phyloP scores from a whole-genome alignment of 73 alveolate species.

The Tetrahymena elliotti region DNA sequence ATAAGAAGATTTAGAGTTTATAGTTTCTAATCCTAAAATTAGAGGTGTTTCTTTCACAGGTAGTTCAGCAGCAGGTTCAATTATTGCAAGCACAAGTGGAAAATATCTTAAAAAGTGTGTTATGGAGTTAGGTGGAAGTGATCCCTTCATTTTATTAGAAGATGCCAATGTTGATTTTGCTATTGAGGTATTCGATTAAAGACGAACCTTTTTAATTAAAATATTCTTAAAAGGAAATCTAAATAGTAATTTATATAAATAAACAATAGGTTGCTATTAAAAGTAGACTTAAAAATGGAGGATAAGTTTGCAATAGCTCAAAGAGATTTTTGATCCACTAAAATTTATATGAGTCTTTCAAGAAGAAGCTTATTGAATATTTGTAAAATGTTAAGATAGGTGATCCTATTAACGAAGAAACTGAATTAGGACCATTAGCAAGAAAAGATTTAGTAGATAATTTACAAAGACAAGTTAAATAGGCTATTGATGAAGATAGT shows the following conservation, averaged over 20 bases:
- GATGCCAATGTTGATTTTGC: slow-evolving; percentile 66
- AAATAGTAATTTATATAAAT: background rate
- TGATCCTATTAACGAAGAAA: slow-evolving; percentile 54
- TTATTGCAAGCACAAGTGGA: slow-evolving; percentile 65
- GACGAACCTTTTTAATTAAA: no score
- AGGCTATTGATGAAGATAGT: slow-evolving; percentile 44
- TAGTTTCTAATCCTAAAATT: slow-evolving; percentile 55
- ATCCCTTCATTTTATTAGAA: slow-evolving; percentile 68
- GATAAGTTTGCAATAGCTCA: slow-evolving; percentile 76
- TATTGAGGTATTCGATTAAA: background rate
- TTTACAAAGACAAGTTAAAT: slow-evolving; percentile 31
- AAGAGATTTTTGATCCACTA: slow-evolving; percentile 66
- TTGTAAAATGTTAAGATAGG: slow-evolving; percentile 44
- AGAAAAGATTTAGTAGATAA: slow-evolving; percentile 44
- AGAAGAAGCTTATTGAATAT: slow-evolving; percentile 21
- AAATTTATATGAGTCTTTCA: slow-evolving; percentile 53
- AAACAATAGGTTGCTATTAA: slow-evolving; percentile 38
- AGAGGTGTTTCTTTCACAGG: slow-evolving; percentile 75
- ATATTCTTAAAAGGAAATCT: background rate
- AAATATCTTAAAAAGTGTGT: slow-evolving; percentile 54
- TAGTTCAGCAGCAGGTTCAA: slow-evolving; percentile 61
- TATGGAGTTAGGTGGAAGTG: slow-evolving; percentile 84
- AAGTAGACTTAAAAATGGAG: slow-evolving; percentile 59
- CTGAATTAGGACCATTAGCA: slow-evolving; percentile 73
- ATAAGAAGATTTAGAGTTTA: slow-evolving; percentile 39